Base-by-base conservation (phyloP, 441 rosid genomes). In the Dalechampia spathulata region DNA sequence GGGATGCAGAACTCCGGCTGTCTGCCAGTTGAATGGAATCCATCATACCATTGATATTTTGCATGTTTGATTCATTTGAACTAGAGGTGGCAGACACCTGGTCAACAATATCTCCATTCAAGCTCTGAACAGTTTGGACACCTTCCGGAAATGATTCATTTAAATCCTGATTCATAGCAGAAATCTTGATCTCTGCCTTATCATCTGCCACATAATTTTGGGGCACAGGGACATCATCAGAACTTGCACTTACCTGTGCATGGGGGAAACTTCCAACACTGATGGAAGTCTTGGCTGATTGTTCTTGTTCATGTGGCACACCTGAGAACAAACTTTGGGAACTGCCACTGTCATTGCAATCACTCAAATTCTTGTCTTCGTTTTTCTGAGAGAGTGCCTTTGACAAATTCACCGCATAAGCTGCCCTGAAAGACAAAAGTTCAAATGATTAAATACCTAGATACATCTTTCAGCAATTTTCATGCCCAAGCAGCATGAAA, bases 231-330 rank as follows among this genome's bases (percentile, higher is more conserved):
- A 69, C 71, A 57, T 85, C 99, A 75, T 92, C 98, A 58, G 95
- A 91, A 72, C 98, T 77, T 66, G 95, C 63, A 75, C 98, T 91
- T 63, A 69, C 82, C 73, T 83, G 97, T 39, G 75, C 97, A 58
- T 78, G 95, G 53, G 95, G 96, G 60, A 85, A 92, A 90, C 96
- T 92, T 72, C 95, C 94, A 68, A 77, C 71, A 70, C 96, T 87
- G 61, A 83, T 78, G 52, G 97, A 89, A 60, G 99, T 83, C 70
- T 83, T 85, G 50, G 70, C 69, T 53, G 97, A 92, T 75, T 80
- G 95, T 65, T 76, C 97, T 52, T 78, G 95, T 39, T 95, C 98
- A 59, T 60, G 88, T 63, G 89, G 98, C 85, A 92, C 74, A 78
- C 90, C 83, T 61, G 97, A 76, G 68, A 78, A 80, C 15, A 89